Base-by-base conservation (phyloP, 495 filamentous ascomycete genomes). In the Diplogelasinospora grovesii region DNA sequence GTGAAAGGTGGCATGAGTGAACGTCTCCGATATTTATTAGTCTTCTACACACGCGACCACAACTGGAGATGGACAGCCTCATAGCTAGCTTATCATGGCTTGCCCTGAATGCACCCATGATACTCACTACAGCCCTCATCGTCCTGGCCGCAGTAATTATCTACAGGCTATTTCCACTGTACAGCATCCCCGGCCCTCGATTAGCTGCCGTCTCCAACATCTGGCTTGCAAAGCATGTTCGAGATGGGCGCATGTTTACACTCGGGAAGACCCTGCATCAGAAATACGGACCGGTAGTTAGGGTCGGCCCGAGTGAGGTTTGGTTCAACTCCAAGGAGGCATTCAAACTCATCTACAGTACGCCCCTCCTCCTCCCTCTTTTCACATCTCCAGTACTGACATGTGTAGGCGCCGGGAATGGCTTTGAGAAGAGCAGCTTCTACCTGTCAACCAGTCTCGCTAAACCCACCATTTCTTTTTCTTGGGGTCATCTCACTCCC, bases 271-370 rank as follows among this genome's bases (percentile, higher is more conserved):
- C 40, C 0, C 52, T 81, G 6, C 78, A 81, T 40, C 19, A 50
- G 13, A 54, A 54, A 16, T 75, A 79, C 50, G 79, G 78, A 0
- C 56, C 61, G 1, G 52, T 72, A 1, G 78, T 83, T 19, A 68
- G 77, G 1, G 55, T 81, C 8, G 78, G 77, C 0, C 77, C 78
- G 1, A 67, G 73, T 23, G 62, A 65, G 21, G 56, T 82, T 8
- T 78, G 70, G 36, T 64, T 80, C 7, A 53, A 66, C 23, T 68
- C 69, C 24, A 46, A 35, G 0, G 60, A 57, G 11, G 68, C 53
- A 0, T 69, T 74, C 31, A 46, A 45, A 9, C 39, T 26, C 0
- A 65, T 77, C 1, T 78, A 78, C 45, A 32, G 63, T 65, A 19
- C 5, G 56, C 2, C 9, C 3, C 6, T n/a, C 14, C 3, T 28